These are phyloP conservation scores for Coemansia sp. DNA, from an alignment of 192 early-diverging fungal species.

Conservation along the genomic window DNA sequence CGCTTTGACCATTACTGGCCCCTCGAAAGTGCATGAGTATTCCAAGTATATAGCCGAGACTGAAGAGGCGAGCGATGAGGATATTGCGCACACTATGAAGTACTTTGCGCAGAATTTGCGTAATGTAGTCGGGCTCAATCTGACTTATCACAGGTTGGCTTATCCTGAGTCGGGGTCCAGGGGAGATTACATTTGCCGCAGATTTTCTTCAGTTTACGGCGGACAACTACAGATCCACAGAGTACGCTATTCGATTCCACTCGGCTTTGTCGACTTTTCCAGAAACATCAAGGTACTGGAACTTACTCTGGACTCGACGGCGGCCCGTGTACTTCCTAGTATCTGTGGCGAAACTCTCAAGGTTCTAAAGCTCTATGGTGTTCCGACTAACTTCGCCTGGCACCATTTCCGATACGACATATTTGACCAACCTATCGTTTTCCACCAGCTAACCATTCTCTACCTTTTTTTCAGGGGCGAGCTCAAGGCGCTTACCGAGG, in stretches of 20 bases:
- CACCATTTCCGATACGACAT: slow-evolving; percentile 2
- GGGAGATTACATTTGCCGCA: too few relatives aligned
- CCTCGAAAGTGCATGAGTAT: not conserved
- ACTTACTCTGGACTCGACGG: not conserved
- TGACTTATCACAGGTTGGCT: too few relatives aligned
- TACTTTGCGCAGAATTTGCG: not conserved
- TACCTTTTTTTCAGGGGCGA: too few relatives aligned
- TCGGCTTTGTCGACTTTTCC: not conserved
- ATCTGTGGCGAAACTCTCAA: not conserved
- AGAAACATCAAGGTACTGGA: not conserved
- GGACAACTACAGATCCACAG: not conserved
- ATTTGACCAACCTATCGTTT: not conserved
- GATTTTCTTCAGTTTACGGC: not conserved
- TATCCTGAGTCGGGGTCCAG: not conserved
- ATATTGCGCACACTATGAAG: not conserved
- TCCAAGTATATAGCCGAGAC: not conserved
- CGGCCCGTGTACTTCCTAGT: not conserved
- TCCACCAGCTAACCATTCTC: not conserved
- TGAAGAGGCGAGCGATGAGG: not conserved
- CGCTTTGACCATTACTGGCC: not conserved
- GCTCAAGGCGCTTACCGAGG: too few relatives aligned
- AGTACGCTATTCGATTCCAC: not conserved
- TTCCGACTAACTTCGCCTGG: not conserved
- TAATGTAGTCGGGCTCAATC: not conserved
- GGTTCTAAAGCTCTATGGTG: not conserved